A percentile compares a stretch with the other conserved stretches of the same genome.
phyloP scores from a whole-genome alignment of 352 stramenopile species.

The Pythium utonaiense region DNA sequence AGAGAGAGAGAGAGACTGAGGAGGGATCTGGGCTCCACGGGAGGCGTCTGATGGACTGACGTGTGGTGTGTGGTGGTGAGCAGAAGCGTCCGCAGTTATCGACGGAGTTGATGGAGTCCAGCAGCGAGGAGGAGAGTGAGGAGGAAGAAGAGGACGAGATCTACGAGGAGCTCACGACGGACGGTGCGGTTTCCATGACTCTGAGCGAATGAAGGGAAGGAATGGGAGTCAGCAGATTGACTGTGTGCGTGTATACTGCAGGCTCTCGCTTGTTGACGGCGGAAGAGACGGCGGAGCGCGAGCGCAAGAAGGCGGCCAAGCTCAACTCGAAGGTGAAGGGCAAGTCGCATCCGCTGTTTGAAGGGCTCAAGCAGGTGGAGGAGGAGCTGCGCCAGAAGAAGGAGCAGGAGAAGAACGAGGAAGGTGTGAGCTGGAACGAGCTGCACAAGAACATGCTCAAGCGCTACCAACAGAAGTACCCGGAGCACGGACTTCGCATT shows the following conservation, averaged over 20 bases:
- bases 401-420: slow-evolving; percentile 37
- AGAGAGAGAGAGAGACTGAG: too few species aligned
- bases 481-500: slow-evolving; percentile 47
- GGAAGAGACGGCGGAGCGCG: not conserved
- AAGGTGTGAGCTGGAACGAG: slow-evolving; percentile 78
- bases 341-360: slow-evolving; percentile 57
- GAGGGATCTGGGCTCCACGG: too few species aligned
- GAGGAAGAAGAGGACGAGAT: slow-evolving; percentile 44
- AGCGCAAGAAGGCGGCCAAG: slow-evolving; percentile 29
- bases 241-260: slow-evolving; percentile 12
- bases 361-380: slow-evolving; percentile 71
- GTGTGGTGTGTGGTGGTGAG: not conserved
- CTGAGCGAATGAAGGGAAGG: not conserved
- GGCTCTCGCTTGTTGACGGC: slow-evolving; percentile 37
- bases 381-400: slow-evolving; percentile 62
- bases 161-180: slow-evolving; percentile 65
- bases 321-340: slow-evolving; percentile 33
- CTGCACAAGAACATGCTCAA: slow-evolving; percentile 66
- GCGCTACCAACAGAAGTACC: slow-evolving; percentile 79
- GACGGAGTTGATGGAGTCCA: slow-evolving; percentile 44
- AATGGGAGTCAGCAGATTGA: not conserved
- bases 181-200: slow-evolving; percentile 28
- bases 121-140: slow-evolving; percentile 33
- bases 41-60: not conserved
- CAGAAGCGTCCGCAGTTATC: slow-evolving; percentile 31